These are phyloP conservation scores for Alternaria arborescens DNA, from an alignment of 2,329 filamentous ascomycete genomes.

Conservation along the genomic window DNA sequence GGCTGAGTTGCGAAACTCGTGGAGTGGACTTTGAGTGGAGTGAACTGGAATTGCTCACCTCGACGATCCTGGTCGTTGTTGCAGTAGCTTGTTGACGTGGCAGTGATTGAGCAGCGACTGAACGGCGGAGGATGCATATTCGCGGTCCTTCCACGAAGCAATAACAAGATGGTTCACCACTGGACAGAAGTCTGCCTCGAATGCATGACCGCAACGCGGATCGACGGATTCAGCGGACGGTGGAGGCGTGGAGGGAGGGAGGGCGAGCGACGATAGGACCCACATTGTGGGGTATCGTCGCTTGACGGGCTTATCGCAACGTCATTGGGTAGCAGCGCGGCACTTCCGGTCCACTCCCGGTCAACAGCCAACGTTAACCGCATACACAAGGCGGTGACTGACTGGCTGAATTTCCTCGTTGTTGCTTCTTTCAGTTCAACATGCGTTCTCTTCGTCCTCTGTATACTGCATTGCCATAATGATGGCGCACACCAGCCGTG, in stretches of 20 bases:
- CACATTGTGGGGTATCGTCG: conserved; percentile 18
- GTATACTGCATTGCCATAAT: conserved; percentile 38
- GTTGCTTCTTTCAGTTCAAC: conserved; percentile 17
- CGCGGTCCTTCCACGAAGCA: background rate
- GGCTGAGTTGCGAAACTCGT: background rate
- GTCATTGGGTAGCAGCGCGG: conserved; percentile 26
- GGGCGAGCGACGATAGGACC: conserved; percentile 16
- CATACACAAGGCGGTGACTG: conserved; percentile 40
- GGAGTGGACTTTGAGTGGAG: background rate
- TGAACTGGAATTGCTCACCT: conserved; percentile 7
- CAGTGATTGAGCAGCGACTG: conserved; percentile 10
- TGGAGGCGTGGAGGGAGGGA: conserved; percentile 13
- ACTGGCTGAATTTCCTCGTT: conserved; percentile 31
- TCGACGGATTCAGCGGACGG: conserved; percentile 10
- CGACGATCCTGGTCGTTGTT: conserved; percentile 13
- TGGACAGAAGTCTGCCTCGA: conserved; percentile 1
- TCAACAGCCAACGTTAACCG: conserved; percentile 24
- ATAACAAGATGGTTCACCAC: background rate
- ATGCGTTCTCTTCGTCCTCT: conserved; percentile 19
- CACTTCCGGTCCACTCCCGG: conserved; percentile 27
- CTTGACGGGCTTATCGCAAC: conserved; percentile 16
- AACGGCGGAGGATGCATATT: background rate
- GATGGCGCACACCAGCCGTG: conserved; percentile 16
- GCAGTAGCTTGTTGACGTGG: conserved; percentile 28
- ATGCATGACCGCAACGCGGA: conserved; percentile 7